phyloP scores from a whole-genome alignment of 108 stramenopile species.

The Pelagomonas calceolata region DNA sequence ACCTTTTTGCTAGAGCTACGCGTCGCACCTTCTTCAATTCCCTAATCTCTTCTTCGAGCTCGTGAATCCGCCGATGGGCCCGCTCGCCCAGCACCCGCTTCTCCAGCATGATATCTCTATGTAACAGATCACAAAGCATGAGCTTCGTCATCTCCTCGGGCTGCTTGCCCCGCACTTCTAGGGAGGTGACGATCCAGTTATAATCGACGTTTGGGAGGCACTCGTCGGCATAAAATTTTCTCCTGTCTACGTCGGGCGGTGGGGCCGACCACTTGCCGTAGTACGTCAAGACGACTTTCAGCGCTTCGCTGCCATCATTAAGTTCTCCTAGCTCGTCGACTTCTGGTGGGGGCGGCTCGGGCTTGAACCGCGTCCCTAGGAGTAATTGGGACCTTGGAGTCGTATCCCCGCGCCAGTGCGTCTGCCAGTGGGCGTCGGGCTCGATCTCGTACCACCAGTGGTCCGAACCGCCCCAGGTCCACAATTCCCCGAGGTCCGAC shows the following conservation, averaged over 20 bases:
- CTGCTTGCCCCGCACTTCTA: slow-evolving; percentile 46
- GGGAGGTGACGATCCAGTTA: slow-evolving; percentile 27
- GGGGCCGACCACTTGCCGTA: slow-evolving; percentile 40
- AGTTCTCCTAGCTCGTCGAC: slow-evolving; percentile 10
- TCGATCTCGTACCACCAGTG: slow-evolving; percentile 46
- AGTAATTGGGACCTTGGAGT: slow-evolving; percentile 44
- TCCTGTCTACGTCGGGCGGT: slow-evolving; percentile 24
- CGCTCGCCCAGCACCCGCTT: slow-evolving; percentile 46
- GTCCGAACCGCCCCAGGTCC: slow-evolving; percentile 43
- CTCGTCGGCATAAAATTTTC: slow-evolving; percentile 15
- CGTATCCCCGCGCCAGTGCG: slow-evolving; percentile 41
- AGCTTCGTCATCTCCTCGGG: slow-evolving; percentile 37
- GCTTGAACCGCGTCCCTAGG: slow-evolving; percentile 13
- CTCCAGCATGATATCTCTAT: slow-evolving; percentile 41
- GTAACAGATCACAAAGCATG: slow-evolving; percentile 32
- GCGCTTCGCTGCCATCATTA: slow-evolving; percentile 15
- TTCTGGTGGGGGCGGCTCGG: no score
- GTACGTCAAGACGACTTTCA: slow-evolving; percentile 36
- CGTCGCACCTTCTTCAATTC: slow-evolving; percentile 27
- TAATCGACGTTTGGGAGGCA: slow-evolving; percentile 18
- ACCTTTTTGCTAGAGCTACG: slow-evolving; percentile 26
- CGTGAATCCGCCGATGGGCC: slow-evolving; percentile 36
- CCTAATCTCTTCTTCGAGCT: slow-evolving; percentile 39
- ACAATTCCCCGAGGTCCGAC: slow-evolving; percentile 43
- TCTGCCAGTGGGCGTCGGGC: slow-evolving; percentile 34